phyloP scores from a whole-genome alignment of 495 filamentous ascomycete species.

The Trichoderma gamsii region DNA sequence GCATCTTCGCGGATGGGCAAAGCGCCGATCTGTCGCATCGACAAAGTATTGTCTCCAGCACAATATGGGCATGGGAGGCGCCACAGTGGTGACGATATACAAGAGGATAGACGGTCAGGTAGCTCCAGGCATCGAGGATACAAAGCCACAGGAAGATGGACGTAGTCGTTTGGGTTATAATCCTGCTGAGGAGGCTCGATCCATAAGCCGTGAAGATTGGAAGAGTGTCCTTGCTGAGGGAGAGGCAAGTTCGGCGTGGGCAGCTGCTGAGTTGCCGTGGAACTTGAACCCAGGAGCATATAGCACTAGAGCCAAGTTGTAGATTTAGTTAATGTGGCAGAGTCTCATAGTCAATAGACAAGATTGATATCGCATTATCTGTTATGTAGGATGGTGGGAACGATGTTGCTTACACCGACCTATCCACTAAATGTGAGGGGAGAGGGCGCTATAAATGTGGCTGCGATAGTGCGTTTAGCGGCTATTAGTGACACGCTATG shows the following conservation, averaged over 20 bases:
- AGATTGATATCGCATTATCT: too few relatives aligned
- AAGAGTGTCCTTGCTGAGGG: not conserved
- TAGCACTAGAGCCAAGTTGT: not conserved
- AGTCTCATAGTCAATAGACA: too few relatives aligned
- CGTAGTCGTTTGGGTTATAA: not conserved
- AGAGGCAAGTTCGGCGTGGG: not conserved
- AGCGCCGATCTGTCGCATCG: not conserved
- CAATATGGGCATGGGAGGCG: not conserved
- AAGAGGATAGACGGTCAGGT: not conserved
- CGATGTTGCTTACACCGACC: not conserved
- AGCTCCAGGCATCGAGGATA: not conserved
- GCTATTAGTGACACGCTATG: not conserved
- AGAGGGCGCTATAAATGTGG: not conserved
- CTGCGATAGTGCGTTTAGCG: not conserved
- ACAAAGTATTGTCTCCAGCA: not conserved
- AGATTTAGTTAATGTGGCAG: too few relatives aligned
- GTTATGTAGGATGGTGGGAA: too few relatives aligned
- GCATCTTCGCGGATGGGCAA: not conserved
- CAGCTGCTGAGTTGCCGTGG: not conserved
- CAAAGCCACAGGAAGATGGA: not conserved
- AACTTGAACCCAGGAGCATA: not conserved
- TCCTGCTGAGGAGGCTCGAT: not conserved
- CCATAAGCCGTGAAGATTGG: not conserved
- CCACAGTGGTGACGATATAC: not conserved
- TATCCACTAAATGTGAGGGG: not conserved